These are phyloP conservation scores for Xylaria sp. DNA, from an alignment of 2,329 filamentous ascomycete species.

Conservation along the genomic window DNA sequence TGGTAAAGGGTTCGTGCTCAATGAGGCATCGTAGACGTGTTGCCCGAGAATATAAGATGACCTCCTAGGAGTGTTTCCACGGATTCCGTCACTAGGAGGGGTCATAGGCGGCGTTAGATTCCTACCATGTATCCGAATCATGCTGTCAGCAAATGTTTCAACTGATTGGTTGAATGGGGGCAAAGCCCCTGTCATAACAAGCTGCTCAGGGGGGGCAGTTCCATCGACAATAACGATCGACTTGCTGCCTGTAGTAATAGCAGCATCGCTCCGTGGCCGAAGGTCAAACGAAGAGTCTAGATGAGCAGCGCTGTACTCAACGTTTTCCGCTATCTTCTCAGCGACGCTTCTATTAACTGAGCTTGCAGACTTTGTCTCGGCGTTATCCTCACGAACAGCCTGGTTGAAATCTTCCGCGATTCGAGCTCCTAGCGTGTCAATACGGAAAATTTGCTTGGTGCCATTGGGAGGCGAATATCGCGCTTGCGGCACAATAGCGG, in stretches of 20 bases:
- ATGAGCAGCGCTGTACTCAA: slow-evolving; percentile 58
- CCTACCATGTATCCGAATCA: slow-evolving; percentile 58
- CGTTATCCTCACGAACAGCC: slow-evolving; percentile 74
- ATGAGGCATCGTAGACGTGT: slow-evolving; percentile 53
- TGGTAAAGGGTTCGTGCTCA: slow-evolving; percentile 56
- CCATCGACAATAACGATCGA: slow-evolving; percentile 90
- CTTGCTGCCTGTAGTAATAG: slow-evolving; percentile 82
- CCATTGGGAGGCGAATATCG: slow-evolving; percentile 56
- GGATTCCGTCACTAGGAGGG: slow-evolving; percentile 59
- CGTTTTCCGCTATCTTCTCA: slow-evolving; percentile 50
- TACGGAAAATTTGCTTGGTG: slow-evolving; percentile 68
- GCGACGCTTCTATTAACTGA: slow-evolving; percentile 43
- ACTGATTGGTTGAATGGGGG: slow-evolving; percentile 58
- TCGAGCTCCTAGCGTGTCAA: slow-evolving; percentile 85
- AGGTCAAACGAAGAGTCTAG: slow-evolving; percentile 57
- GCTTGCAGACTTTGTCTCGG: slow-evolving; percentile 50
- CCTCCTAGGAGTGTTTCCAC: slow-evolving; percentile 59
- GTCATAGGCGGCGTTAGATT: slow-evolving; percentile 72
- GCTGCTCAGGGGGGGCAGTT: slow-evolving; percentile 63
- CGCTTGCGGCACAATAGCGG: slow-evolving; percentile 69
- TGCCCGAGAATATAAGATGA: slow-evolving; percentile 68
- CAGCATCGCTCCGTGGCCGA: slow-evolving; percentile 63
- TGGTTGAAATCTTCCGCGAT: slow-evolving; percentile 82
- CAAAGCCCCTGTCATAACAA: slow-evolving; percentile 63
- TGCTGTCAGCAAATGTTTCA: slow-evolving; percentile 65